Conservation (phyloP, 805 yeast genomes). For the Saccharomycopsis fibuligera region DNA sequence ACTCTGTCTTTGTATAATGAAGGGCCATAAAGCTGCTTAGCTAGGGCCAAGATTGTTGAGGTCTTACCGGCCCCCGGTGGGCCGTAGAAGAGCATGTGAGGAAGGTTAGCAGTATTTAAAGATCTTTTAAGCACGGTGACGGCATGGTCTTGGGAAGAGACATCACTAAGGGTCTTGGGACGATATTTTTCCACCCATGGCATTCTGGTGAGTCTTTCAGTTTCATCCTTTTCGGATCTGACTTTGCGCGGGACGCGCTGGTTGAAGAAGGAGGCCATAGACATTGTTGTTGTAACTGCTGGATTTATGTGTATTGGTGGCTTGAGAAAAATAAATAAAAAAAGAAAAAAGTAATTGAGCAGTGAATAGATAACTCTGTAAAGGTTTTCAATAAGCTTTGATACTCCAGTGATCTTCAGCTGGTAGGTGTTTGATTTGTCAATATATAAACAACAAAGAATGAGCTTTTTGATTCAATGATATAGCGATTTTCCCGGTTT, state of each 20-base stretch:
- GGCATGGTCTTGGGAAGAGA: conserved; percentile 88
- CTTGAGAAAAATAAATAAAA: too few species aligned
- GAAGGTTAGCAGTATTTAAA: conserved; percentile 71
- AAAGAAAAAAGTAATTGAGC: too few species aligned
- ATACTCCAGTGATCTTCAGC: too few species aligned
- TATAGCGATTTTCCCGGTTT: too few species aligned
- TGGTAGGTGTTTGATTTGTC: too few species aligned
- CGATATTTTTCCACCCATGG: conserved; percentile 97
- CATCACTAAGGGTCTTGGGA: conserved; percentile 80
- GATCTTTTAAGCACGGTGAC: conserved; percentile 77
- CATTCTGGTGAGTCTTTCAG: conserved; percentile 14
- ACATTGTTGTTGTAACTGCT: conserved; percentile 8
- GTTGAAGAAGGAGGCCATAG: conserved; percentile 4
- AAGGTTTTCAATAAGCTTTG: too few species aligned
- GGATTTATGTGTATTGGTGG: too few species aligned
- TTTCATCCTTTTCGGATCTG: not conserved
- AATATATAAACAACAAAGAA: too few species aligned
- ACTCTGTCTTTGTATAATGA: conserved; percentile 61
- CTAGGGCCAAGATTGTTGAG: conserved; percentile 78
- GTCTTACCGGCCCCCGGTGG: conserved; percentile 95
- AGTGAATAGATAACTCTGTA: too few species aligned
- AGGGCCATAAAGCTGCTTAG: conserved; percentile 76
- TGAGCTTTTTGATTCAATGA: too few species aligned
- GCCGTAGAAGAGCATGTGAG: conserved; percentile 88
- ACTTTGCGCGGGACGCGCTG: conserved; percentile 5